Evolutionary conservation across 192 early-diverging fungal genomes (phyloP).

Genomic region (Rhizoclosmatium globosum): DNA sequence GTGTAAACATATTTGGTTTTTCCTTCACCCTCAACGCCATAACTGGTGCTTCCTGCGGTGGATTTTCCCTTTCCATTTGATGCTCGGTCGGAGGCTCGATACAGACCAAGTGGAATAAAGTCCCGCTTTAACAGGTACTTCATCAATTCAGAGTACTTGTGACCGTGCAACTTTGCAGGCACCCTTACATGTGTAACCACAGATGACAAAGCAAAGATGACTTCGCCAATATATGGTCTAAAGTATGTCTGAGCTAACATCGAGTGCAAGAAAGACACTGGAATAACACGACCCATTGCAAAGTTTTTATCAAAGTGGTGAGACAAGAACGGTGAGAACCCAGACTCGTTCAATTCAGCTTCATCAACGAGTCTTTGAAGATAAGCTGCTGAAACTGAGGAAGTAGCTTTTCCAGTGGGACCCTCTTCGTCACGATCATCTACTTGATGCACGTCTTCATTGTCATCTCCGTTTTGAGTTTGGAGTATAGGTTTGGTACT

Average conservation of each 20-base stretch:
- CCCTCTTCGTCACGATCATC: neutral
- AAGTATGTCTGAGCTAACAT: conserved; percentile 61
- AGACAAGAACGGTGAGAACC: conserved; percentile 51
- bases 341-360: conserved; percentile 56
- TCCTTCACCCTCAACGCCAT: neutral
- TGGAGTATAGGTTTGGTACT: neutral
- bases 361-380: conserved; percentile 53
- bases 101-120: conserved; percentile 55
- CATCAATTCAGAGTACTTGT: conserved; percentile 47
- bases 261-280: conserved; percentile 56
- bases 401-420: conserved; percentile 24
- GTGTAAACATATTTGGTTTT: conserved; percentile 59
- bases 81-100: conserved; percentile 19
- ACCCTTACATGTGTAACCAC: conserved; percentile 36
- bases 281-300: conserved; percentile 56
- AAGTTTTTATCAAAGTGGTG: conserved; percentile 63
- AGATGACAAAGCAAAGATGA: conserved; percentile 43
- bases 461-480: neutral
- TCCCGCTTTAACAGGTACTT: conserved; percentile 39
- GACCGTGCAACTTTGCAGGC: conserved; percentile 30
- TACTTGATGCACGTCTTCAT: neutral
- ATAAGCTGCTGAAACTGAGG: conserved; percentile 50
- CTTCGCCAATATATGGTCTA: conserved; percentile 57
- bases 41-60: neutral
- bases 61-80: neutral